These are phyloP conservation scores for Xylariaceae sp. DNA, from an alignment of 2,329 filamentous ascomycete genomes.

Conservation along the genomic window DNA sequence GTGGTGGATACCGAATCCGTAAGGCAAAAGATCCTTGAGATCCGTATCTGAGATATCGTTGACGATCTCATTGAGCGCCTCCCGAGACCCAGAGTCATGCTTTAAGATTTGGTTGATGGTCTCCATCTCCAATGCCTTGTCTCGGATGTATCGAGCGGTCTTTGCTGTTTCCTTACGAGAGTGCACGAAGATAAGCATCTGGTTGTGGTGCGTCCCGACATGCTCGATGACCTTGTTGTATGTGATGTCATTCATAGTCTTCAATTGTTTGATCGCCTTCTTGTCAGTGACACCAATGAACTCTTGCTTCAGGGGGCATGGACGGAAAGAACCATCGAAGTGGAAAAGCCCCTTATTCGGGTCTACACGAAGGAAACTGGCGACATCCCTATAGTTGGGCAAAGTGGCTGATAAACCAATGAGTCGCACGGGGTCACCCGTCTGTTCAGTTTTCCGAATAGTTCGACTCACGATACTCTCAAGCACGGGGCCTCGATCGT, in stretches of 20 bases:
- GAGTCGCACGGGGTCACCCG: slow-evolving; percentile 84
- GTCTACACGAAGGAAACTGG: slow-evolving; percentile 89
- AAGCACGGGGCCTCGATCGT: slow-evolving; percentile 91
- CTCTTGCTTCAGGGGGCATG: slow-evolving; percentile 91
- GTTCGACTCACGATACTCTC: slow-evolving; percentile 96
- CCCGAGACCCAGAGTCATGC: slow-evolving; percentile 84
- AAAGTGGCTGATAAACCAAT: slow-evolving; percentile 91
- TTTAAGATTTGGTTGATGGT: slow-evolving; percentile 94
- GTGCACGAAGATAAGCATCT: slow-evolving; percentile 99
- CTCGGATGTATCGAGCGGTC: slow-evolving; percentile 90
- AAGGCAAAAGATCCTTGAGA: slow-evolving; percentile 88
- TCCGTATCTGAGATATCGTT: slow-evolving; percentile 78
- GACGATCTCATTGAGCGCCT: slow-evolving; percentile 80
- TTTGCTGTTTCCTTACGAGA: slow-evolving; percentile 98
- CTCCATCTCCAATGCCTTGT: slow-evolving; percentile 95
- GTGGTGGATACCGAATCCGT: slow-evolving; percentile 97
- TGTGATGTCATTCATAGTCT: slow-evolving; percentile 98
- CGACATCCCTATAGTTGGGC: slow-evolving; percentile 94
- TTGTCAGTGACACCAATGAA: slow-evolving; percentile 97
- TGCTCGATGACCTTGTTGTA: slow-evolving; percentile 97
- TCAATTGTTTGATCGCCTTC: slow-evolving; percentile 97
- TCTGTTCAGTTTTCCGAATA: slow-evolving; percentile 88
- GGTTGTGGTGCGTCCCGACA: slow-evolving; percentile 85
- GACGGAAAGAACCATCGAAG: slow-evolving; percentile 89
- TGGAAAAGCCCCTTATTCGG: slow-evolving; percentile 83